Evolutionary conservation across 2,329 filamentous ascomycete species (phyloP).

Genomic region (Diaporthe eres): DNA sequence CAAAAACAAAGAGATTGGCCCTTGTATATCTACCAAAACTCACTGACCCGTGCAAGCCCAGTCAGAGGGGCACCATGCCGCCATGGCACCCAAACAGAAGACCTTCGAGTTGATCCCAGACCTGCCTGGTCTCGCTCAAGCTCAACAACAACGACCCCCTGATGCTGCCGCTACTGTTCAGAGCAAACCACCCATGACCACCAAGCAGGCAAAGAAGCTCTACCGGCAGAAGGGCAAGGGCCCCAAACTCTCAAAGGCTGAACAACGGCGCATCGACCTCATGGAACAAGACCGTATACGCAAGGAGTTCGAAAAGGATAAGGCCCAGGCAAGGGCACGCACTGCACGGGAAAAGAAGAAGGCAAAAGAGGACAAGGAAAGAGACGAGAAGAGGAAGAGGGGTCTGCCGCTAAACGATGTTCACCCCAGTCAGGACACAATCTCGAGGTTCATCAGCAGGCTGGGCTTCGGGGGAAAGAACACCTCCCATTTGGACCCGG

Average conservation of each 20-base stretch:
- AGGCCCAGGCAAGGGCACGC: slow-evolving; percentile 62
- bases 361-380: slow-evolving; percentile 65
- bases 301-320: slow-evolving; percentile 66
- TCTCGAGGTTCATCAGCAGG: slow-evolving; percentile 65
- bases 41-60: background rate
- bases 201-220: slow-evolving; percentile 62
- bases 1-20: background rate
- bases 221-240: slow-evolving; percentile 58
- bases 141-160: slow-evolving; percentile 10
- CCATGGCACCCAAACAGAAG: slow-evolving; percentile 54
- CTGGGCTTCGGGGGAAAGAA: slow-evolving; percentile 50
- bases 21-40: background rate
- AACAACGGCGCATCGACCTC: slow-evolving; percentile 57
- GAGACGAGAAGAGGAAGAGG: slow-evolving; percentile 64
- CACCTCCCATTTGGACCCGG: slow-evolving; percentile 41
- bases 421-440: slow-evolving; percentile 70
- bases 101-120: slow-evolving; percentile 46
- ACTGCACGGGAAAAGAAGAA: slow-evolving; percentile 68
- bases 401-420: slow-evolving; percentile 69
- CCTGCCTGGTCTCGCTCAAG: slow-evolving; percentile 43
- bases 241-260: slow-evolving; percentile 59
- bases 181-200: slow-evolving; percentile 61
- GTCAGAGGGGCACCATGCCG: slow-evolving; percentile 16
- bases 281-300: slow-evolving; percentile 69
- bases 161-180: slow-evolving; percentile 38